Conservation (phyloP, 2,329 filamentous ascomycete genomes). For the Rutstroemia sp. region DNA sequence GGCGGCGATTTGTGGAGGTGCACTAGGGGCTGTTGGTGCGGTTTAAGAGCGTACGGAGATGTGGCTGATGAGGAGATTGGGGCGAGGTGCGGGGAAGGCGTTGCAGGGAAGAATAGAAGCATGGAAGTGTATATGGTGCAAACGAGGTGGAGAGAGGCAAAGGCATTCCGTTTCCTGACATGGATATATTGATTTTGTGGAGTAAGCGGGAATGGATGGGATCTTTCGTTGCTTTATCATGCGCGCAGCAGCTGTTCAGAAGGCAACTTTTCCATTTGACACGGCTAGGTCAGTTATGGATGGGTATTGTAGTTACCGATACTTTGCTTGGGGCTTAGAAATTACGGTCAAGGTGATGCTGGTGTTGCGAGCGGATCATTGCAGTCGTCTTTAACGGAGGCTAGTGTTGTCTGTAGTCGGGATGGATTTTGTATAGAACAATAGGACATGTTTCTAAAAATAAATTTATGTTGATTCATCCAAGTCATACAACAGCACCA, state of each 20-base stretch:
- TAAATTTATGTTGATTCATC: background rate
- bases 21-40: conserved; percentile 44
- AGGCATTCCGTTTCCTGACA: background rate
- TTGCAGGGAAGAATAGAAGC: background rate
- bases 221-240: background rate
- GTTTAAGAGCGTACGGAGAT: conserved; percentile 28
- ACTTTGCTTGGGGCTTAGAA: background rate
- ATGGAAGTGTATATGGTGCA: background rate
- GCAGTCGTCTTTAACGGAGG: background rate
- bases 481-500: background rate
- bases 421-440: background rate
- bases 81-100: background rate
- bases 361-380: background rate
- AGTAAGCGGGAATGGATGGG: background rate
- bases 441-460: background rate
- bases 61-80: background rate
- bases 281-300: background rate
- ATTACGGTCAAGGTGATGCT: background rate
- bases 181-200: background rate
- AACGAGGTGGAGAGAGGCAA: background rate
- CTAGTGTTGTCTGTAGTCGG: background rate
- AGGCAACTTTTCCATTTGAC: background rate
- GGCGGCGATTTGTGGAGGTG: conserved; percentile 50
- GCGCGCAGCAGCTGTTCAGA: background rate
- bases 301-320: background rate